phyloP scores from a whole-genome alignment of 139 green algal genomes.

The Closterium sp. region DNA sequence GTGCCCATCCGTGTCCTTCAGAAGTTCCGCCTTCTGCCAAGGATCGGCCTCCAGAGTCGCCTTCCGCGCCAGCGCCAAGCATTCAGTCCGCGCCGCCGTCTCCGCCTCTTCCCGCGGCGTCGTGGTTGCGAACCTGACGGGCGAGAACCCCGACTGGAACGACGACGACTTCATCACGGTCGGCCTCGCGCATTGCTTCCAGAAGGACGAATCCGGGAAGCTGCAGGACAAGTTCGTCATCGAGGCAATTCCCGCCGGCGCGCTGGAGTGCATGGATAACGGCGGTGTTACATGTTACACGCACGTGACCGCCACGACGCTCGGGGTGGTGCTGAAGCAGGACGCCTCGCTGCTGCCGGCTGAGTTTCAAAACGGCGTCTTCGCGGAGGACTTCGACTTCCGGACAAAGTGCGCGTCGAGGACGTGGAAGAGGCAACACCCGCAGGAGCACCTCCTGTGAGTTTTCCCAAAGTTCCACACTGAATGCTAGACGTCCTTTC shows the following conservation, averaged over 20 bases:
- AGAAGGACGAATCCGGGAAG: conserved; percentile 70
- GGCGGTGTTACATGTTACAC: conserved; percentile 79
- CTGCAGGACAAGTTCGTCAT: conserved; percentile 73
- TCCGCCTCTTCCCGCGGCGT: background rate
- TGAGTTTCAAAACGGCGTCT: conserved; percentile 63
- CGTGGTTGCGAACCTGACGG: background rate
- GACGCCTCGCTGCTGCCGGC: conserved; percentile 63
- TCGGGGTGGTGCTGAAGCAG: conserved; percentile 62
- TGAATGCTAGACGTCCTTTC: background rate
- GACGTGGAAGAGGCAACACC: conserved; percentile 81
- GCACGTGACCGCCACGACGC: conserved; percentile 62
- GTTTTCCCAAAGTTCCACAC: background rate
- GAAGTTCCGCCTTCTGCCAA: background rate
- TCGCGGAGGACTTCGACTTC: conserved; percentile 76
- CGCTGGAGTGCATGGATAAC: conserved; percentile 79
- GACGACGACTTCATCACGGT: conserved; percentile 49
- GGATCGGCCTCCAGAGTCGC: background rate
- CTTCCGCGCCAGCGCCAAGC: background rate
- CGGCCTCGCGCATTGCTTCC: conserved; percentile 83
- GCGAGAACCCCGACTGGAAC: conserved; percentile 32
- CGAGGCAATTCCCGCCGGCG: conserved; percentile 77
- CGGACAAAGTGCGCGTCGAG: conserved; percentile 70
- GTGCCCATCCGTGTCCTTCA: background rate
- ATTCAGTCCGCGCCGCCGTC: background rate
- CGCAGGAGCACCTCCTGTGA: conserved; percentile 66